These are phyloP conservation scores for Aspergillus luchuensis DNA, from an alignment of 2,329 filamentous ascomycete genomes.

Conservation along the genomic window DNA sequence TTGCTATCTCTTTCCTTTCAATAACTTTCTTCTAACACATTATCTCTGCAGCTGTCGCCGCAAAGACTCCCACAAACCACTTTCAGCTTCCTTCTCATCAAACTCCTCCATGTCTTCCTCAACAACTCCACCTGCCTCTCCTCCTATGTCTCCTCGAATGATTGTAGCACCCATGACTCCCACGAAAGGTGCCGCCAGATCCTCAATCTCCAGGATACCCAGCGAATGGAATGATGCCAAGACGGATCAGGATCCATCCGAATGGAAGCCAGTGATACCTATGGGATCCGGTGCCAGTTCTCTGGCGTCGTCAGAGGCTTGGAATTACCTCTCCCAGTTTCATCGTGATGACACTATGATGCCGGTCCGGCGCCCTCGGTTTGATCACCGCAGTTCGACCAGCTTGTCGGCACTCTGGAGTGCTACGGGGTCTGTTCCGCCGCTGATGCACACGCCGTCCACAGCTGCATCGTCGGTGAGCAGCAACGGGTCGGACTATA, in stretches of 20 bases:
- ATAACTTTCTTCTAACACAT: slow-evolving; percentile 1
- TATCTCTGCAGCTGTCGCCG: slow-evolving; percentile 44
- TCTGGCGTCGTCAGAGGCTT: slow-evolving; percentile 44
- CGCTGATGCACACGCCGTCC: slow-evolving; percentile 42
- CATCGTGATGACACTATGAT: slow-evolving; percentile 33
- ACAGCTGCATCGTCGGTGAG: slow-evolving; percentile 43
- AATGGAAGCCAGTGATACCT: slow-evolving; percentile 52
- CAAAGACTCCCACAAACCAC: slow-evolving; percentile 50
- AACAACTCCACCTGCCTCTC: slow-evolving; percentile 37
- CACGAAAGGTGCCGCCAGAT: slow-evolving; percentile 30
- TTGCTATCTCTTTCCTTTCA: slow-evolving; percentile 7
- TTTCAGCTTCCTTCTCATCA: slow-evolving; percentile 42
- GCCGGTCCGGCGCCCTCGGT: slow-evolving; percentile 22
- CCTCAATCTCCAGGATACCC: slow-evolving; percentile 42
- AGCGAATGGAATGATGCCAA: slow-evolving; percentile 39
- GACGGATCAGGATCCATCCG: slow-evolving; percentile 52
- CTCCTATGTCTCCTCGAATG: slow-evolving; percentile 38
- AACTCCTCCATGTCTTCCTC: slow-evolving; percentile 31
- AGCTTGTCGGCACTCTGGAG: slow-evolving; percentile 37
- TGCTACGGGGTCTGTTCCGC: slow-evolving; percentile 29
- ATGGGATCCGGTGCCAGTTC: slow-evolving; percentile 21
- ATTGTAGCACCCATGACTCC: slow-evolving; percentile 42
- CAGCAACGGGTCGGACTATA: slow-evolving; percentile 38
- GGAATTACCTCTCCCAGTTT: slow-evolving; percentile 48
- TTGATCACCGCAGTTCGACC: slow-evolving; percentile 30